Percentiles rank a stretch among this genome's conserved stretches.
Evolutionary conservation across 805 yeast species (phyloP).

Genomic region (Clavispora phyllophila): DNA sequence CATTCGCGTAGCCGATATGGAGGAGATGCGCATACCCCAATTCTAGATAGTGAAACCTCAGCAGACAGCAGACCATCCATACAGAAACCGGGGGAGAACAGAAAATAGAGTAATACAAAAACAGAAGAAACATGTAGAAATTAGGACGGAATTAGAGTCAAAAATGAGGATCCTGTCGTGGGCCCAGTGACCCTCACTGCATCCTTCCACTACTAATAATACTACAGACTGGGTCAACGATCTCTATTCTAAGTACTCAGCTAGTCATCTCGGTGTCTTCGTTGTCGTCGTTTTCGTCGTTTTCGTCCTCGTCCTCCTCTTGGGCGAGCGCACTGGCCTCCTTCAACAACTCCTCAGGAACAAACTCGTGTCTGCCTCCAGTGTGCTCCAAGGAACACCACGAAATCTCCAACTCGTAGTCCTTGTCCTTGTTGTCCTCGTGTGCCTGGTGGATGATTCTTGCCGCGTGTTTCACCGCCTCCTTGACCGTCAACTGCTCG

Average conservation of each 20-base stretch:
- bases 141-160: no score
- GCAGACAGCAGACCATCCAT: no score
- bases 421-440: conserved; percentile 97
- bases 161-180: no score
- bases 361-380: conserved; percentile 69
- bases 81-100: not conserved
- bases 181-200: no score
- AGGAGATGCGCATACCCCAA: not conserved
- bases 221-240: not conserved
- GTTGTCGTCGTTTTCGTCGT: conserved; percentile 44
- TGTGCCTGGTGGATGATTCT: conserved; percentile 90
- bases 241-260: not conserved
- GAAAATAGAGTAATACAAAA: not conserved
- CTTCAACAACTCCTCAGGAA: conserved; percentile 71
- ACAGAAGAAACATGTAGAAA: not conserved
- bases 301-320: conserved; percentile 76
- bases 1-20: conserved; percentile 1
- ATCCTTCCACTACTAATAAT: no score
- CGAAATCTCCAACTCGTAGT: conserved; percentile 88
- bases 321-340: conserved; percentile 85
- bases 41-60: not conserved
- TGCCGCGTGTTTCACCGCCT: conserved; percentile 92
- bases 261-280: conserved; percentile 34
- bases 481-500: conserved; percentile 62
- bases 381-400: conserved; percentile 83